A percentile compares a stretch with the other conserved stretches of the same genome.
These are phyloP conservation scores for Monosporascus sp. DNA, from an alignment of 2,329 filamentous ascomycete genomes.

Conservation along the genomic window DNA sequence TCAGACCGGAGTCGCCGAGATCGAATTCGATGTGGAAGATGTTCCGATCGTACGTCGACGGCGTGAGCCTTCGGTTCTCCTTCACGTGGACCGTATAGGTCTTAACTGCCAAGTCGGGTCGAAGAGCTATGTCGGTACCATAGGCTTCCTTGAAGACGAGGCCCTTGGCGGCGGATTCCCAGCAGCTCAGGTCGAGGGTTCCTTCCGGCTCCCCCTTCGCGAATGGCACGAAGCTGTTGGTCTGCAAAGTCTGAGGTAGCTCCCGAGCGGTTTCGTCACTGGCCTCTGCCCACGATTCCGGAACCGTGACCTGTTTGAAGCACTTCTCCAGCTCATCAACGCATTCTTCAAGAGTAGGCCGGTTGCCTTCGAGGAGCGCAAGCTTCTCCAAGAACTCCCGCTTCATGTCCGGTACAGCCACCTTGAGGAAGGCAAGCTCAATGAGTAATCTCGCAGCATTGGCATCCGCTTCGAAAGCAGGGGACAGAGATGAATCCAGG, in stretches of 20 bases:
- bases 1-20: slow-evolving; percentile 82
- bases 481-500: slow-evolving; percentile 65
- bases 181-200: slow-evolving; percentile 61
- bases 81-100: slow-evolving; percentile 85
- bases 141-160: slow-evolving; percentile 94
- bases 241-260: slow-evolving; percentile 60
- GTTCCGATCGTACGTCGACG: slow-evolving; percentile 85
- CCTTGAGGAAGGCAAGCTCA: slow-evolving; percentile 77
- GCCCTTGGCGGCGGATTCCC: slow-evolving; percentile 81
- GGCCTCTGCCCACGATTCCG: slow-evolving; percentile 72
- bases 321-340: slow-evolving; percentile 64
- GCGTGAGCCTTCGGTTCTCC: slow-evolving; percentile 92
- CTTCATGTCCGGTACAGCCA: slow-evolving; percentile 64
- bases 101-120: slow-evolving; percentile 81
- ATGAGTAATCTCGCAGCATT: slow-evolving; percentile 60
- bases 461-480: slow-evolving; percentile 61
- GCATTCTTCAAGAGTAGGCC: slow-evolving; percentile 45
- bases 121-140: slow-evolving; percentile 64
- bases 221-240: slow-evolving; percentile 79
- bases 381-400: slow-evolving; percentile 62
- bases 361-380: slow-evolving; percentile 50
- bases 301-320: slow-evolving; percentile 69
- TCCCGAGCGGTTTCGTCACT: slow-evolving; percentile 50
- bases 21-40: slow-evolving; percentile 99
- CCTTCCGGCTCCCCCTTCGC: slow-evolving; percentile 71